A percentile compares a stretch with the other conserved stretches of the same genome.
phyloP scores from a whole-genome alignment of 192 early-diverging fungal species.

The Rhizoclosmatium sp. region DNA sequence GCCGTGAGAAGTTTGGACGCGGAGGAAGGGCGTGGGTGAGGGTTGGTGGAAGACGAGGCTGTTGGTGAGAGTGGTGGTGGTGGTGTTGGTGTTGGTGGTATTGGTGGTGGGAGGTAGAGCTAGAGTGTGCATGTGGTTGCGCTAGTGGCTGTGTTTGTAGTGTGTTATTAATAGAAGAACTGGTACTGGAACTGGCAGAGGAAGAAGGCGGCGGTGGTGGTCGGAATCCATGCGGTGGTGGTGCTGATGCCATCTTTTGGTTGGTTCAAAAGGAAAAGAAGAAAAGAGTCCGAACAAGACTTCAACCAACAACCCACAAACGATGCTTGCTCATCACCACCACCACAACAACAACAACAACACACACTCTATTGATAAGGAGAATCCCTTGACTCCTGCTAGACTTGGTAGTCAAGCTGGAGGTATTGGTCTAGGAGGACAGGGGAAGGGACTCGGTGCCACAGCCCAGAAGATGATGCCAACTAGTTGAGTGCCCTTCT shows the following conservation, averaged over 20 bases:
- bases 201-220: conserved; percentile 21
- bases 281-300: conserved; percentile 1
- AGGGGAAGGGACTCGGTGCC: too few species aligned
- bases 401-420: too few species aligned
- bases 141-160: too few species aligned
- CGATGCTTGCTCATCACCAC: background rate
- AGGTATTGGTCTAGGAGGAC: too few species aligned
- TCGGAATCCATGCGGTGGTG: conserved; percentile 31
- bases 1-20: background rate
- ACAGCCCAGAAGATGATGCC: too few species aligned
- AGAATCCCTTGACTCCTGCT: too few species aligned
- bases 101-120: background rate
- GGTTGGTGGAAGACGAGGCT: background rate
- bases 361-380: too few species aligned
- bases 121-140: background rate
- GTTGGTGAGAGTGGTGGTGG: conserved; percentile 14
- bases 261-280: background rate
- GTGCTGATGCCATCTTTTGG: background rate
- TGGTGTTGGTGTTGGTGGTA: background rate
- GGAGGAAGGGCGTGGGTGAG: conserved; percentile 3
- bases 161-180: too few species aligned
- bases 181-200: background rate
- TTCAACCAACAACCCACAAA: background rate
- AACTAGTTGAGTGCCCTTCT: background rate
- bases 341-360: too few species aligned